Conservation (phyloP, 2,329 filamentous ascomycete species). For the Fusarium nisikadoi region DNA sequence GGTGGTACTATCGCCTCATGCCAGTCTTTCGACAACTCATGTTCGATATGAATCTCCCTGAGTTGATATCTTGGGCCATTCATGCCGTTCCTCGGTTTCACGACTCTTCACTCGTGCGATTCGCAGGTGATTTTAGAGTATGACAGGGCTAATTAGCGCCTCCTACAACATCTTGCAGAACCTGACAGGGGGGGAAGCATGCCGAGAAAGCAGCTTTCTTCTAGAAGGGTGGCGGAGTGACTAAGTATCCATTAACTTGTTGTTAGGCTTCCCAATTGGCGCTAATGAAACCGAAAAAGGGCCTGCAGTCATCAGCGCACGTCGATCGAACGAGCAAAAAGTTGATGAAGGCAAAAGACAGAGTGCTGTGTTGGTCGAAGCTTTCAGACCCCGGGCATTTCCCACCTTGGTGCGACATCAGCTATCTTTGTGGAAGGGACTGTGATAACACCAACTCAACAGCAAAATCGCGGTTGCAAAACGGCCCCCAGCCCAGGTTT, state of each 20-base stretch:
- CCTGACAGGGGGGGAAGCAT: conserved; percentile 9
- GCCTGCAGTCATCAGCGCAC: conserved; percentile 15
- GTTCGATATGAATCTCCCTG: neutral
- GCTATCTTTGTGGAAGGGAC: conserved; percentile 16
- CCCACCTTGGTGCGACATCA: conserved; percentile 30
- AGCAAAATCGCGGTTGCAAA: neutral
- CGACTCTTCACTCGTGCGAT: conserved; percentile 2
- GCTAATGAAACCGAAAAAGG: conserved; percentile 13
- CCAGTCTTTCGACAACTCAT: neutral
- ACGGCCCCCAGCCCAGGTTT: neutral
- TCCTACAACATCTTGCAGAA: conserved; percentile 24
- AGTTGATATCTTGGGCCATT: conserved; percentile 3
- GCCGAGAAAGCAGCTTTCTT: conserved; percentile 37
- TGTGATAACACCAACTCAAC: conserved; percentile 19
- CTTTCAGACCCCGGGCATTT: conserved; percentile 10
- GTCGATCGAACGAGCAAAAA: conserved; percentile 25
- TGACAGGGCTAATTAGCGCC: conserved; percentile 6
- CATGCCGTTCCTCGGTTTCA: conserved; percentile 13
- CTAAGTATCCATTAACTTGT: conserved; percentile 6
- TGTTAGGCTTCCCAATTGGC: conserved; percentile 1
- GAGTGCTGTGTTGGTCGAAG: conserved; percentile 19
- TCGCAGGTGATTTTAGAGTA: conserved; percentile 7
- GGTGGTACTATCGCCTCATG: neutral
- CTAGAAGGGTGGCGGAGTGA: conserved; percentile 32
- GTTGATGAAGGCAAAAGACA: conserved; percentile 12